Conservation (phyloP, 2,329 filamentous ascomycete species). For the Aspergillus sp. region DNA sequence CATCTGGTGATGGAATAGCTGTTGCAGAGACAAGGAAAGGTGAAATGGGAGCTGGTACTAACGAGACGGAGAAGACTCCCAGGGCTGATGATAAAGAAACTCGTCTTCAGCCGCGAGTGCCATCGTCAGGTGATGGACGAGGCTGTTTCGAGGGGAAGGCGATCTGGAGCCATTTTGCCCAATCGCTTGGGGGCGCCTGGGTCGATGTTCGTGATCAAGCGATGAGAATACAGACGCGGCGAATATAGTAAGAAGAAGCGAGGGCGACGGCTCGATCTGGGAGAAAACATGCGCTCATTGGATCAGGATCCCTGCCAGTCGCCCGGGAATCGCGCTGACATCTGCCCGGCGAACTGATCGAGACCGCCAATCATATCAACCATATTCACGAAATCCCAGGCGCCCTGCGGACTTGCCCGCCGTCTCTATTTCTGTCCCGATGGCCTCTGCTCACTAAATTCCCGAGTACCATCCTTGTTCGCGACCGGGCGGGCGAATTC, state of each 20-base stretch:
- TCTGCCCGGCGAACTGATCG: background rate
- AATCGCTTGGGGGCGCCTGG: slow-evolving; percentile 5
- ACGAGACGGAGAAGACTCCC: background rate
- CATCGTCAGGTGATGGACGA: slow-evolving; percentile 7
- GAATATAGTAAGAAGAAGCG: slow-evolving; percentile 10
- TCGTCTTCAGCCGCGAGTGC: slow-evolving; percentile 5
- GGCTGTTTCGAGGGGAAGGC: background rate
- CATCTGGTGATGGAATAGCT: slow-evolving; percentile 5
- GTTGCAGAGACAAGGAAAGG: background rate
- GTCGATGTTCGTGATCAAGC: background rate
- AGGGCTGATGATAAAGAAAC: background rate
- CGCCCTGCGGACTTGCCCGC: background rate
- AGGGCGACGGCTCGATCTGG: background rate
- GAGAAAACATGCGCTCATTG: background rate
- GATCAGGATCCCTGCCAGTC: background rate
- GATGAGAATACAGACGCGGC: background rate
- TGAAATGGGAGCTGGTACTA: background rate
- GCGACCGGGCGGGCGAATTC: too few relatives aligned
- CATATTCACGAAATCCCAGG: background rate
- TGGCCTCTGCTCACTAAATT: background rate
- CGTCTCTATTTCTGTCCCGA: background rate
- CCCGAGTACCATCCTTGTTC: background rate
- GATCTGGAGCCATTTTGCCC: slow-evolving; percentile 1
- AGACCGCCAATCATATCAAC: background rate
- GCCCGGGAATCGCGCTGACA: too few relatives aligned